Evolutionary conservation across 2,329 filamentous ascomycete genomes (phyloP), one percentile per base, ranked within the genome.

Genomic region (Fusarium sp.): DNA sequence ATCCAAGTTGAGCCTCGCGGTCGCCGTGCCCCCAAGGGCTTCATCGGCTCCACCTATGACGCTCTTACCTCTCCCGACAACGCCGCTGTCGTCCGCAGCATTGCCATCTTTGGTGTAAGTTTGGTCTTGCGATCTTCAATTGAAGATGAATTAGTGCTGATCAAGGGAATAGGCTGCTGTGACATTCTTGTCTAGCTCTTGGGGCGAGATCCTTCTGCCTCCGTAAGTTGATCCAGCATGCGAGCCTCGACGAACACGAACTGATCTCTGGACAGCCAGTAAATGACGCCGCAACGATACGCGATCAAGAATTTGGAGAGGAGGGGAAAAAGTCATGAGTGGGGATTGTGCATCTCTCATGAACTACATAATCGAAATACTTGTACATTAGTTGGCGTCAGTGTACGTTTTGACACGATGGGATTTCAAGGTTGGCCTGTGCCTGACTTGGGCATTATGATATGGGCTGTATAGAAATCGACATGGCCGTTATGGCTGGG

Each of bases 101-200:
- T 93, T 75, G 86, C 89, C 72, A 81, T 93, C 77, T 93, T 93
- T 79, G 91, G 90, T 63, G 91, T 93, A 86, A 80, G 91, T 85
- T 49, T 32, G 44, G 47, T 28, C 23, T 23, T 13, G 3, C 5
- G 21, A 19, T 38, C 3, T 21, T 33, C 9, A 8, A 16, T 18
- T 2, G 8, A 12, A 19, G 13, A 16, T 5, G 32, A 23, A 30
- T 12, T n/a, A 18, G 50, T 56, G 30, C 69, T 78, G 40, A 76
- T 19, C 1, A 16, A n/a, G 6, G 8, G 32, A 66, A 65, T 21
- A 93, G 90, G 88, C 85, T 75, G 90, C 90, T 47, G 87, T 93
- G 60, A 87, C 90, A 42, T 90, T 93, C 81, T 86, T 93, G 75
- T 86, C 90, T 65, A 93, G 90, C 84, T 88, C 89, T 61, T 91